These are phyloP conservation scores for Mucor piriformis DNA, from an alignment of 371 early-diverging fungal genomes.

Conservation along the genomic window DNA sequence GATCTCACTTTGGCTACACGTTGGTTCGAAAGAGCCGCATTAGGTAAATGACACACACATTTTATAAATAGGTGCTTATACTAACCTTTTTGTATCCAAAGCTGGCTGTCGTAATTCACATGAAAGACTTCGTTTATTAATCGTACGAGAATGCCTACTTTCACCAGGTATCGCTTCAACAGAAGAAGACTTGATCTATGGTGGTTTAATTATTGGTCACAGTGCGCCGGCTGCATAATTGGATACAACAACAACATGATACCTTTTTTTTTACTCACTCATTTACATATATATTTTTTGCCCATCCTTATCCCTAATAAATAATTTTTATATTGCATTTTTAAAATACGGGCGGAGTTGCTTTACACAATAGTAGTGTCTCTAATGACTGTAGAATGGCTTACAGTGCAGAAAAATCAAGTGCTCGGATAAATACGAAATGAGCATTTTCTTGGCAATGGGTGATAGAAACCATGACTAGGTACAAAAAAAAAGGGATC, in stretches of 20 bases:
- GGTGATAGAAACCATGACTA: no score
- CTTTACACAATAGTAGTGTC: no score
- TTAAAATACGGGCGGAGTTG: no score
- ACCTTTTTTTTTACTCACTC: no score
- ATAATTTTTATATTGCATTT: no score
- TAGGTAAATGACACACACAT: constrained; percentile 22
- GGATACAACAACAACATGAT: neutral
- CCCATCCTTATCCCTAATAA: no score
- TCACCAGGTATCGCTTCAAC: constrained; percentile 9
- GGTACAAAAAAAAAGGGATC: no score
- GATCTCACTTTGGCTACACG: constrained; percentile 57
- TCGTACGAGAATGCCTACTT: constrained; percentile 53
- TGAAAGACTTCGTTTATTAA: constrained; percentile 54
- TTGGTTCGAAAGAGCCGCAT: constrained; percentile 73
- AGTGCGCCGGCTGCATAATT: constrained; percentile 36
- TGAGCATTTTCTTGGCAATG: no score
- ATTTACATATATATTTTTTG: no score
- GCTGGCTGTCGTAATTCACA: constrained; percentile 60
- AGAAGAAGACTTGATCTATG: constrained; percentile 25
- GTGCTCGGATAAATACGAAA: no score
- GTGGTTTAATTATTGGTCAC: constrained; percentile 29
- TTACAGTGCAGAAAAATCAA: no score
- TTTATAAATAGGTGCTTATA: neutral
- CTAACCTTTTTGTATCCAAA: constrained; percentile 8
- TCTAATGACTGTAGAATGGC: no score